Percentiles rank a stretch among this genome's conserved stretches.
Conservation (phyloP, 345 rosid genomes). For the Ceriops zippeliana region DNA sequence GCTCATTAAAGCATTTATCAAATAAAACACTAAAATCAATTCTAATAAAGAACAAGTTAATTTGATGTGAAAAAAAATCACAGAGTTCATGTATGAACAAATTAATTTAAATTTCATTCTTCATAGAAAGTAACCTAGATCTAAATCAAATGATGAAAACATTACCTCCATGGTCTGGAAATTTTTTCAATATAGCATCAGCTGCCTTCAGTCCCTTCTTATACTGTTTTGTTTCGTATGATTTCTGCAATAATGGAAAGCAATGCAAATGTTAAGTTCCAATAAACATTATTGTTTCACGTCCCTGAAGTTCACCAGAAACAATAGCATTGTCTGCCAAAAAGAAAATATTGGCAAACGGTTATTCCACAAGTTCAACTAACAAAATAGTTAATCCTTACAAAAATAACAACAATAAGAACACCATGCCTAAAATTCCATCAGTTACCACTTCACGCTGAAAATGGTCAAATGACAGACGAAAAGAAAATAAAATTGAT, state of each 20-base stretch:
- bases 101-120: background rate
- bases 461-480: too few species aligned
- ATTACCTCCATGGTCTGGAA: constrained; percentile 99
- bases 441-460: too few species aligned
- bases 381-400: too few species aligned
- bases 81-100: background rate
- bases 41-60: background rate
- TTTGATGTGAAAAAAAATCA: background rate
- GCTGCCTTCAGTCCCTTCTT: constrained; percentile 99
- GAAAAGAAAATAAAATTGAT: too few species aligned
- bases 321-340: constrained; percentile 2
- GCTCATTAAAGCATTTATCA: background rate
- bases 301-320: background rate
- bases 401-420: too few species aligned
- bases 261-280: constrained; percentile 2
- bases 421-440: too few species aligned
- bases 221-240: constrained; percentile 96
- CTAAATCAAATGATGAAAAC: constrained; percentile 12
- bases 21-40: background rate
- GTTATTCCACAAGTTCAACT: too few species aligned
- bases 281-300: background rate
- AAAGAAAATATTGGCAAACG: background rate
- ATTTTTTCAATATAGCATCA: constrained; percentile 88
- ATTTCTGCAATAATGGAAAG: constrained; percentile 59
- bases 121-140: background rate